These are phyloP conservation scores for Diophrys appendiculata DNA, from an alignment of 73 alveolate species.

Conservation along the genomic window DNA sequence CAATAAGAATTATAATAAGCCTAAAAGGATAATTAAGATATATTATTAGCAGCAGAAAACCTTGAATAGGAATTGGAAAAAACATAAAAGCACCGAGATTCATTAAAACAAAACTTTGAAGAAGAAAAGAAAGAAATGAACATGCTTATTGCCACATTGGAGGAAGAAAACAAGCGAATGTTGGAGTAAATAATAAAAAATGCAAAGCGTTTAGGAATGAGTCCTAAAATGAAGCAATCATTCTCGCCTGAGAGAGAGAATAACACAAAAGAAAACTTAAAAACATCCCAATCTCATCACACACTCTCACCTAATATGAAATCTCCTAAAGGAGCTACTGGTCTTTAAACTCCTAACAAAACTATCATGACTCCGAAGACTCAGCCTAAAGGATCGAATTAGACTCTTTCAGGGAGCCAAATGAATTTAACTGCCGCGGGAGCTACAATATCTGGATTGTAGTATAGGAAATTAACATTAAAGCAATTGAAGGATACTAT, in stretches of 20 bases:
- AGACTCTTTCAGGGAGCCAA: neutral
- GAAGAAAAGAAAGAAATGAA: constrained; percentile 18
- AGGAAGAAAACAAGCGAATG: constrained; percentile 6
- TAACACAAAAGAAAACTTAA: neutral
- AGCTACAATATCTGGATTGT: neutral
- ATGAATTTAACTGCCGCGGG: neutral
- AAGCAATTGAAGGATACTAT: constrained; percentile 67
- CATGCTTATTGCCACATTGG: constrained; percentile 14
- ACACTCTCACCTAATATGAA: neutral
- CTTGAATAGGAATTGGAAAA: constrained; percentile 29
- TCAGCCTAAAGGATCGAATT: neutral
- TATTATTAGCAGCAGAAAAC: no score
- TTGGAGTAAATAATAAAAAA: constrained; percentile 9
- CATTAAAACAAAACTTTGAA: neutral
- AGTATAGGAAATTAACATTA: constrained; percentile 49
- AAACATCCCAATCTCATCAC: neutral
- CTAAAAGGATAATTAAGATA: constrained; percentile 25
- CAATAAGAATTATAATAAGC: constrained; percentile 19
- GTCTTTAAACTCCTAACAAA: neutral
- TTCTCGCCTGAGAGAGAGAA: neutral
- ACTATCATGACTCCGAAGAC: neutral
- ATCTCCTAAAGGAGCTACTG: constrained; percentile 2
- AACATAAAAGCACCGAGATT: neutral
- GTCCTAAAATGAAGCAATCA: neutral
- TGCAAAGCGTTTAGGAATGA: neutral